Conservation (phyloP, 352 stramenopile genomes). For the Phytopythium ostracodes region DNA sequence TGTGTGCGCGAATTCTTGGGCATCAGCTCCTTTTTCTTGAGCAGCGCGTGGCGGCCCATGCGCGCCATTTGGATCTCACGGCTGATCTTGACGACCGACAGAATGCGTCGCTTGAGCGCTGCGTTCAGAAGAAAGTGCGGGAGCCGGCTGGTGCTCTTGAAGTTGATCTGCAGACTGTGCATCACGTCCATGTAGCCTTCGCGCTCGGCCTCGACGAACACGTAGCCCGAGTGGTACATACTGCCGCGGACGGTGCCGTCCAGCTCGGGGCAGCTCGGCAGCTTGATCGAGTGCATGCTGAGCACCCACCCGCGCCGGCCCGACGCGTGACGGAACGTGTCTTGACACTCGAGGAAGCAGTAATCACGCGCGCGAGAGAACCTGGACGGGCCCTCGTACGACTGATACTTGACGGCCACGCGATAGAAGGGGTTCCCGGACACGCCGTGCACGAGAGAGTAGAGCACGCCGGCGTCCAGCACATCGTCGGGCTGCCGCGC, state of each 20-base stretch:
- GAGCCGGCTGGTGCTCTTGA: constrained; percentile 63
- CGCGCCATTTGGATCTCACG: constrained; percentile 59
- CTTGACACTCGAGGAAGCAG: constrained; percentile 75
- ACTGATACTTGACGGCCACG: constrained; percentile 67
- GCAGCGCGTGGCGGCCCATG: constrained; percentile 51
- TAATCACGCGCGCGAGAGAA: constrained; percentile 66
- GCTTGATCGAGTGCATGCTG: constrained; percentile 83
- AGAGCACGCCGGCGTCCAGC: constrained; percentile 62
- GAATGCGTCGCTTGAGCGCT: constrained; percentile 57
- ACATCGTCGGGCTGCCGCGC: constrained; percentile 61
- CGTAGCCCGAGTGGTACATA: constrained; percentile 79
- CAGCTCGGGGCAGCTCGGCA: constrained; percentile 66
- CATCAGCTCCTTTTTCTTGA: constrained; percentile 64
- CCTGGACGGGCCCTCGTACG: constrained; percentile 48
- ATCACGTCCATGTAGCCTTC: constrained; percentile 83
- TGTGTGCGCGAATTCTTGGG: constrained; percentile 52
- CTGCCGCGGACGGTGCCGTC: constrained; percentile 69
- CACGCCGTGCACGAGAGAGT: constrained; percentile 44
- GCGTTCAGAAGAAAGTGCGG: constrained; percentile 65
- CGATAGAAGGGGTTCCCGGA: constrained; percentile 52
- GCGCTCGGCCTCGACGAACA: constrained; percentile 75
- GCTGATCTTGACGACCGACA: constrained; percentile 58
- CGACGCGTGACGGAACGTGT: constrained; percentile 71
- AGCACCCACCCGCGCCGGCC: constrained; percentile 68
- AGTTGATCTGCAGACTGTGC: constrained; percentile 84